phyloP scores from a whole-genome alignment of 257 asterid genomes.

The Nicotiana benthamiana region DNA sequence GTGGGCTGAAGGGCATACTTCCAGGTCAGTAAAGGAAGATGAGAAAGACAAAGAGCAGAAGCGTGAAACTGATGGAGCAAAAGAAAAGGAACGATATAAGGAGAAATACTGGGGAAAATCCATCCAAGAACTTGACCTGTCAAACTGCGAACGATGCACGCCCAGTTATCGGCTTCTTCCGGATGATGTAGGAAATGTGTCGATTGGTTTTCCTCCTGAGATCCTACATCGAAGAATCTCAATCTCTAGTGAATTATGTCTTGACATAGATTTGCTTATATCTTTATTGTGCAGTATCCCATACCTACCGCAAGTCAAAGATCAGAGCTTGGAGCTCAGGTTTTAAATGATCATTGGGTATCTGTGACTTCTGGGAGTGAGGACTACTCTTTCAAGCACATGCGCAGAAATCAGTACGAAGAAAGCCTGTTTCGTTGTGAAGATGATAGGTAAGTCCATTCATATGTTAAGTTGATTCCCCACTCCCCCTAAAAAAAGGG shows the following conservation, averaged over 20 bases:
- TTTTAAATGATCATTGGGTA: constrained; percentile 88
- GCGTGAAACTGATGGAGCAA: constrained; percentile 72
- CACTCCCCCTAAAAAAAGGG: not conserved
- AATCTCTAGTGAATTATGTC: constrained; percentile 1
- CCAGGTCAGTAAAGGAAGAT: constrained; percentile 50
- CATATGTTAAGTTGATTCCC: not conserved
- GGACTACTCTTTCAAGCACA: constrained; percentile 96
- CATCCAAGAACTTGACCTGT: constrained; percentile 94
- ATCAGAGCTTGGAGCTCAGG: constrained; percentile 85
- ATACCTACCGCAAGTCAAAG: constrained; percentile 82
- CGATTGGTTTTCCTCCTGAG: not conserved
- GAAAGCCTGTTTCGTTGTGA: constrained; percentile 98
- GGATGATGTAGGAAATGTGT: constrained; percentile 62
- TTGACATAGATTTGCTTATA: not conserved
- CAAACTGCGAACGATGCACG: constrained; percentile 68
- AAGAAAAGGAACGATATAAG: constrained; percentile 72
- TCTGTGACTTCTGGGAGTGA: constrained; percentile 99
- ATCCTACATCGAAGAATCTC: not conserved
- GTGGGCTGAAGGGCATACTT: constrained; percentile 65
- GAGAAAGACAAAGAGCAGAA: constrained; percentile 79
- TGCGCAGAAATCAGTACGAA: constrained; percentile 94
- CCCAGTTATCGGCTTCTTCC: constrained; percentile 99
- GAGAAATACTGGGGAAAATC: constrained; percentile 88
- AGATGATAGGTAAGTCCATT: constrained; percentile 70
- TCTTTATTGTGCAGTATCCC: constrained; percentile 64